A percentile compares a stretch with the other conserved stretches of the same genome.
These are phyloP conservation scores for Hortiboletus flavorubellus DNA, from an alignment of 768 basidiomycete genomes.

Conservation along the genomic window DNA sequence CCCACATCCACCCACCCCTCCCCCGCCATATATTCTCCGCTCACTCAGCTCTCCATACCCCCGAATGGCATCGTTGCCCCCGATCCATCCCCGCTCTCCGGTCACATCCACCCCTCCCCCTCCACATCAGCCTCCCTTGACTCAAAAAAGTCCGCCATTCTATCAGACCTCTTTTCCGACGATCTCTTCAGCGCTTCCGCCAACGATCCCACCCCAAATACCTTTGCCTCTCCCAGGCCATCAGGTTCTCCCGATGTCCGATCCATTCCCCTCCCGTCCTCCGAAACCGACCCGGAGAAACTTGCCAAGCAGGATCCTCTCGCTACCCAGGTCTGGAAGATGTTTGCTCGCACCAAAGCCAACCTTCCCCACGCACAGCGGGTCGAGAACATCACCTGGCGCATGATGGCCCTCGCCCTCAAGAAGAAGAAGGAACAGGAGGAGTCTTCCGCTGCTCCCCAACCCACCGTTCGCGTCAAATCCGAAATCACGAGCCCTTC, in stretches of 20 bases:
- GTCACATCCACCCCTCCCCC: constrained; percentile 36
- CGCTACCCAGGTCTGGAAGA: constrained; percentile 95
- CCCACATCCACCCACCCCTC: constrained; percentile 50
- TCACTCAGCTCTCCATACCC: constrained; percentile 36
- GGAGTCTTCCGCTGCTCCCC: constrained; percentile 18
- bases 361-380: constrained; percentile 86
- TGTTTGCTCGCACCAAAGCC: constrained; percentile 91
- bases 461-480: constrained; percentile 19
- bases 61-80: constrained; percentile 30
- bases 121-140: constrained; percentile 48
- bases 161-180: constrained; percentile 68
- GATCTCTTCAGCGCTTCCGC: constrained; percentile 48
- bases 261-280: constrained; percentile 35
- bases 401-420: constrained; percentile 96
- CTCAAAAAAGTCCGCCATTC: constrained; percentile 60
- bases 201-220: constrained; percentile 39
- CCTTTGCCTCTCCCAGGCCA: constrained; percentile 61
- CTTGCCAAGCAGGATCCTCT: constrained; percentile 85
- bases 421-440: constrained; percentile 85
- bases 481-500: constrained; percentile 14
- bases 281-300: constrained; percentile 56
- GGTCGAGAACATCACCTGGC: constrained; percentile 98
- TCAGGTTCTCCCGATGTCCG: constrained; percentile 70
- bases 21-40: constrained; percentile 39
- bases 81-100: constrained; percentile 35